Evolutionary conservation across 345 rosid genomes (phyloP).

Genomic region (Gossypium anomalum): DNA sequence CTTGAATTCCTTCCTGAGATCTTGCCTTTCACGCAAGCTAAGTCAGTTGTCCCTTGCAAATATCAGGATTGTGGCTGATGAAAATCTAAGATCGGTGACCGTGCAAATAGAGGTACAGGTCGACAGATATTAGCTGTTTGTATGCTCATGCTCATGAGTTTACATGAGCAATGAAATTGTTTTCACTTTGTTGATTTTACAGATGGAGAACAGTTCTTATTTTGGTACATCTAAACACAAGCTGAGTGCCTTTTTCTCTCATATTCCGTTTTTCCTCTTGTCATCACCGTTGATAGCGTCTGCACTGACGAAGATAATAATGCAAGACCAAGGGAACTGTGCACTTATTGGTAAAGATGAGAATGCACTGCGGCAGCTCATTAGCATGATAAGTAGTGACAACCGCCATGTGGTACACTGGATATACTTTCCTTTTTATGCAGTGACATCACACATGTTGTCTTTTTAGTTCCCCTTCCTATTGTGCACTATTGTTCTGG

Average conservation of each 20-base stretch:
- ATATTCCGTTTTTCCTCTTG: slow-evolving; percentile 96
- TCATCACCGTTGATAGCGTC: slow-evolving; percentile 95
- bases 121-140: slow-evolving; percentile 8
- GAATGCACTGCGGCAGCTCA: slow-evolving; percentile 95
- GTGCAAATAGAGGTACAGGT: slow-evolving; percentile 81
- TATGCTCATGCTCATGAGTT: slow-evolving; percentile 9
- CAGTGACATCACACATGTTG: slow-evolving; percentile 3
- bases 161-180: slow-evolving; percentile 14
- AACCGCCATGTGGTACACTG: slow-evolving; percentile 79
- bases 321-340: slow-evolving; percentile 93
- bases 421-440: slow-evolving; percentile 20
- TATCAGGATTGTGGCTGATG: slow-evolving; percentile 86
- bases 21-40: slow-evolving; percentile 79
- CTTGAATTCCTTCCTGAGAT: slow-evolving; percentile 98
- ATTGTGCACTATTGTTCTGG: slow-evolving; percentile 21
- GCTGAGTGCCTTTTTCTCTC: slow-evolving; percentile 81
- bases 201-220: slow-evolving; percentile 92
- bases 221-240: slow-evolving; percentile 82
- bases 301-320: slow-evolving; percentile 77
- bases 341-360: slow-evolving; percentile 90
- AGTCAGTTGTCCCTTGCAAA: slow-evolving; percentile 90
- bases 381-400: slow-evolving; percentile 98
- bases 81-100: slow-evolving; percentile 76
- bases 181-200: slow-evolving; percentile 26
- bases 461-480: slow-evolving; percentile 5